Evolutionary conservation across 768 basidiomycete species (phyloP).

Genomic region (Steccherinum ochraceum): DNA sequence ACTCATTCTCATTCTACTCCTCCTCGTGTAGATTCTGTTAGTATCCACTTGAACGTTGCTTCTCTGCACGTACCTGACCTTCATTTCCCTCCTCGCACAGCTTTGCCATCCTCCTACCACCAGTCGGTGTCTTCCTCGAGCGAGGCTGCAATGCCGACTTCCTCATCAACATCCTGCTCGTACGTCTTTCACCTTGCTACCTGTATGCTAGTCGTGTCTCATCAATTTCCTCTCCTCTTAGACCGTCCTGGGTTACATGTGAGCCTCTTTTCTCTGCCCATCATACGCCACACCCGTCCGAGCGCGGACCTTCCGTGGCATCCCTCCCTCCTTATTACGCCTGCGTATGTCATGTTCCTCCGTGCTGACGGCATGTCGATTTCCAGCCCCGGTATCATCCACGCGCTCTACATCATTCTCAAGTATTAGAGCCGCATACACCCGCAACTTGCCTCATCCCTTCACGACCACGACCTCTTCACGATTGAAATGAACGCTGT

Average conservation of each 20-base stretch:
- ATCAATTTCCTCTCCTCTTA: conserved; percentile 7
- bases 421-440: conserved; percentile 48
- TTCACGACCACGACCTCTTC: conserved; percentile 4
- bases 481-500: no score
- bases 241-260: conserved; percentile 79
- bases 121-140: conserved; percentile 85
- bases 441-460: not conserved
- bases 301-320: no score
- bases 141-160: conserved; percentile 77
- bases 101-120: conserved; percentile 69
- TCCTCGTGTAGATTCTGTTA: conserved; percentile 46
- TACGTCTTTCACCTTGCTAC: conserved; percentile 19
- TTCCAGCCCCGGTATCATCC: conserved; percentile 69
- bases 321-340: no score
- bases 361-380: conserved; percentile 9
- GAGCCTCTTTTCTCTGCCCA: conserved; percentile 24
- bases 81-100: conserved; percentile 24
- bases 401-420: conserved; percentile 78
- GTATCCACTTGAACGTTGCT: conserved; percentile 7
- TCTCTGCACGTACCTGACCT: not conserved
- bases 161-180: conserved; percentile 69
- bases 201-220: no score
- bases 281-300: conserved; percentile 8
- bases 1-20: conserved; percentile 1
- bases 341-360: not conserved